These are phyloP conservation scores for Mediolabrus comicus DNA, from an alignment of 108 stramenopile genomes.

Conservation along the genomic window DNA sequence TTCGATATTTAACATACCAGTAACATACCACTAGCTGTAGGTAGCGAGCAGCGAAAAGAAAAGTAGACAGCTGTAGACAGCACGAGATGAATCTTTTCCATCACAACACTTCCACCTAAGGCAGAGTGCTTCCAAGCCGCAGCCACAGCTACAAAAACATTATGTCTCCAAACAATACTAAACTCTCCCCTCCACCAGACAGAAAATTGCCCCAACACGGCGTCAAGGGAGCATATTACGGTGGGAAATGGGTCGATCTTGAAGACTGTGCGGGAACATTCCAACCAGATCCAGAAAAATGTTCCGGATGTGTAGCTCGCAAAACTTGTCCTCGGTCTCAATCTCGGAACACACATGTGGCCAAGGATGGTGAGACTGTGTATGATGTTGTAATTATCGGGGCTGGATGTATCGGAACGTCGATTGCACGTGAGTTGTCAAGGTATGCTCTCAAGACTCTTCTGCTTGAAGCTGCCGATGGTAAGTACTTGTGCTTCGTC, in stretches of 20 bases:
- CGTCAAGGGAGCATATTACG: constrained; percentile 75
- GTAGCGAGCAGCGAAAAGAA: too few relatives aligned
- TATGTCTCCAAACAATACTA: too few relatives aligned
- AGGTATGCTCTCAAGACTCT: constrained; percentile 50
- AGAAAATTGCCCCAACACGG: constrained; percentile 46
- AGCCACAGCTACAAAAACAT: too few relatives aligned
- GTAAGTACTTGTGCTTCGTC: too few relatives aligned
- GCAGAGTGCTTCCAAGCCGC: background rate
- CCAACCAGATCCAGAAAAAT: constrained; percentile 38
- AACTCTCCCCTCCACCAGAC: constrained; percentile 3
- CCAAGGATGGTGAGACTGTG: constrained; percentile 12
- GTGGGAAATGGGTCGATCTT: constrained; percentile 71
- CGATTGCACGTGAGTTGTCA: constrained; percentile 80
- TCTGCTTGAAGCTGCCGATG: constrained; percentile 75
- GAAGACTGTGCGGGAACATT: constrained; percentile 68
- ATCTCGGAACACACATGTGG: constrained; percentile 35
- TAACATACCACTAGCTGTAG: too few relatives aligned
- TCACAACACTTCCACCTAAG: background rate
- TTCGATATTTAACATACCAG: too few relatives aligned
- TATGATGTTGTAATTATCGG: constrained; percentile 73
- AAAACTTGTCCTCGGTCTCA: constrained; percentile 55
- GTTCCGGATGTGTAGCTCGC: constrained; percentile 35
- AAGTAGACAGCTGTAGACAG: too few relatives aligned
- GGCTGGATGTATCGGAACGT: constrained; percentile 74
- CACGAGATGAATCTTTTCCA: background rate